Conservation (phyloP, 129 eudicot species). For the Pulicaria dysenterica region DNA sequence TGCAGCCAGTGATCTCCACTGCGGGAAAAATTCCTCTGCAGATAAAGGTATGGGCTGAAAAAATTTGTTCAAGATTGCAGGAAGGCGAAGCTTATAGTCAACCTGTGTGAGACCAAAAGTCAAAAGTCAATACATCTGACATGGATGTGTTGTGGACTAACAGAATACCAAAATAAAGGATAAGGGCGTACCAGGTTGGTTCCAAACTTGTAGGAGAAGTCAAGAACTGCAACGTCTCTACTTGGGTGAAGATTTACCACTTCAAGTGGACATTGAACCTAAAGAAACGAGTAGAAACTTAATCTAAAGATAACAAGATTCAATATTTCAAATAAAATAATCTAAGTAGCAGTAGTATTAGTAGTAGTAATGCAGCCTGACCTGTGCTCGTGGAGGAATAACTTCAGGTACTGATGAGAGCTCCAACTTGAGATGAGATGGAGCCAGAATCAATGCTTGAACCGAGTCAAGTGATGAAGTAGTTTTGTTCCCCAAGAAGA, state of each 20-base stretch:
- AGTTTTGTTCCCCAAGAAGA: constrained; percentile 89
- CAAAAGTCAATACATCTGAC: constrained; percentile 16
- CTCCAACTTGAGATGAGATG: constrained; percentile 70
- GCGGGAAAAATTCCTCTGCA: constrained; percentile 85
- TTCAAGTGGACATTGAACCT: constrained; percentile 98
- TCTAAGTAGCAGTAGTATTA: too few relatives aligned
- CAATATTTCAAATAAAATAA: not conserved
- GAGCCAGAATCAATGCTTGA: constrained; percentile 71
- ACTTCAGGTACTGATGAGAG: constrained; percentile 83
- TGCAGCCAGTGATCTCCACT: constrained; percentile 95
- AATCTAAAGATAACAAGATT: not conserved
- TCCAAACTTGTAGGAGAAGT: constrained; percentile 83
- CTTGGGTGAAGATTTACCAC: constrained; percentile 81
- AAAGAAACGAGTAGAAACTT: constrained; percentile 7
- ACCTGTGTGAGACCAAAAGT: constrained; percentile 54
- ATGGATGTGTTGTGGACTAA: not conserved
- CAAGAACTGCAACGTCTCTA: constrained; percentile 92
- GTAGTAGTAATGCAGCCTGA: constrained; percentile 6
- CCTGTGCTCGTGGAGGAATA: constrained; percentile 98
- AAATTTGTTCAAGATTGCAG: constrained; percentile 83
- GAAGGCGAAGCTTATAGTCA: constrained; percentile 84
- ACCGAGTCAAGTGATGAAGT: constrained; percentile 83
- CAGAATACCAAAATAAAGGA: not conserved
- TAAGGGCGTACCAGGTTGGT: constrained; percentile 52
- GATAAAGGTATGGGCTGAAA: constrained; percentile 80